These are phyloP conservation scores for Paraphoma sp. DNA, from an alignment of 2,329 filamentous ascomycete species.

Conservation along the genomic window DNA sequence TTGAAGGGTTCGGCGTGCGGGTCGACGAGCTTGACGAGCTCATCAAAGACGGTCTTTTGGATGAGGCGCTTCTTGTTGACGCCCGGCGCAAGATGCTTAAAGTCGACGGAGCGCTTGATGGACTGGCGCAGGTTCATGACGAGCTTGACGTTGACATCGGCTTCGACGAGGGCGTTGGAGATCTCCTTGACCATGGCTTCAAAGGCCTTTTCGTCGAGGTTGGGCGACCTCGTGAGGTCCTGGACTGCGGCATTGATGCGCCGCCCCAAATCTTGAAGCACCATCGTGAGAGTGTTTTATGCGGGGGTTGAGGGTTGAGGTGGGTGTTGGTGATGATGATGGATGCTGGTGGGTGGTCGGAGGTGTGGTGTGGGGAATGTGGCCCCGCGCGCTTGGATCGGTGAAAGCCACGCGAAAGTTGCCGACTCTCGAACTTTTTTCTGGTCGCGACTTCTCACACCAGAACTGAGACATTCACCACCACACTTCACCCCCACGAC, in stretches of 20 bases:
- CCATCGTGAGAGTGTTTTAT: conserved; percentile 66
- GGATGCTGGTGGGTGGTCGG: conserved; percentile 7
- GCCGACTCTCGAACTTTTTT: conserved; percentile 38
- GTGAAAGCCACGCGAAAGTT: conserved; percentile 19
- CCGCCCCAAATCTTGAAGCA: conserved; percentile 97
- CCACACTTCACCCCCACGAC: conserved; percentile 12
- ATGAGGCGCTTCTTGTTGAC: conserved; percentile 99
- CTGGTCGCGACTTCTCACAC: conserved; percentile 7
- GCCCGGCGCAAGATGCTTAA: conserved; percentile 86
- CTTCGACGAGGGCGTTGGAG: conserved; percentile 90
- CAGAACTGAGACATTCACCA: not conserved
- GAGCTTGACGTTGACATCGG: conserved; percentile 95
- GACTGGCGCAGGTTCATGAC: conserved; percentile 91
- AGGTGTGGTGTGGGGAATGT: conserved; percentile 29
- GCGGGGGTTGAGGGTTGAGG: conserved; percentile 5
- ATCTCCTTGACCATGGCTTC: conserved; percentile 99
- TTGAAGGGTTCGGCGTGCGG: conserved; percentile 95
- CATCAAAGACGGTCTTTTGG: conserved; percentile 96
- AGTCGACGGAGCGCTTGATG: conserved; percentile 89
- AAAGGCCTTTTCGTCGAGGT: conserved; percentile 98
- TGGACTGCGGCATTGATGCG: conserved; percentile 97
- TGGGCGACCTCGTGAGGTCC: conserved; percentile 88
- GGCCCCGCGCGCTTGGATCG: conserved; percentile 40
- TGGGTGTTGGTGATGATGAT: conserved; percentile 4
- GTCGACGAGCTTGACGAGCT: conserved; percentile 93